Percentiles rank a stretch among this genome's conserved stretches.
phyloP scores from a whole-genome alignment of 2,329 filamentous ascomycete genomes.

The Aureobasidium mangrovei region DNA sequence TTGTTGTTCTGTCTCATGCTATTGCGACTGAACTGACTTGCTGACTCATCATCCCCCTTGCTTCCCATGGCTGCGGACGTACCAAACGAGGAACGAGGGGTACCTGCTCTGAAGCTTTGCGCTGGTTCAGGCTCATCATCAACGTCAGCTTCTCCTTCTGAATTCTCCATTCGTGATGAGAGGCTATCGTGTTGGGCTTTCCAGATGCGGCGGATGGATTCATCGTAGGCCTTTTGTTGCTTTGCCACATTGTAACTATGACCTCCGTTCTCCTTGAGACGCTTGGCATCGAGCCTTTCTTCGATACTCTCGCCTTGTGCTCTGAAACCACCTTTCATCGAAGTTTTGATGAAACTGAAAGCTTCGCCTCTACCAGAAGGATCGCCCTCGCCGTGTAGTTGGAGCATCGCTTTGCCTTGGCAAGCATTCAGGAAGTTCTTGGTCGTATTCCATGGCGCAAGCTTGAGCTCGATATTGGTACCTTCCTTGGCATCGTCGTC shows the following conservation, averaged over 20 bases:
- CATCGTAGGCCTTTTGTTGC: constrained; percentile 85
- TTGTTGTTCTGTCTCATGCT: constrained; percentile 52
- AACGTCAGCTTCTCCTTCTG: constrained; percentile 62
- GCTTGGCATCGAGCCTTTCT: constrained; percentile 75
- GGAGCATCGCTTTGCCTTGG: constrained; percentile 92
- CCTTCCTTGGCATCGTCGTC: constrained; percentile 56
- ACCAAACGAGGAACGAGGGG: constrained; percentile 57
- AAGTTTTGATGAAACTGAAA: constrained; percentile 95
- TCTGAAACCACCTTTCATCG: constrained; percentile 97
- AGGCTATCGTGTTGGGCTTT: constrained; percentile 74
- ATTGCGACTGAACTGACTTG: constrained; percentile 41
- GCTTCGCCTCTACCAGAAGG: constrained; percentile 87
- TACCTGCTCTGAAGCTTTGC: constrained; percentile 39
- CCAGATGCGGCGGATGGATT: constrained; percentile 89
- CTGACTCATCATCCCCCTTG: constrained; percentile 68
- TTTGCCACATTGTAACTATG: constrained; percentile 97
- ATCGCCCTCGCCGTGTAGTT: constrained; percentile 87
- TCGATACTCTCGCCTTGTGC: constrained; percentile 81
- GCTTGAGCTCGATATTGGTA: constrained; percentile 73
- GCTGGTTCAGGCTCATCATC: constrained; percentile 39
- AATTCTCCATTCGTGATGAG: constrained; percentile 63
- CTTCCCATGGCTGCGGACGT: constrained; percentile 38
- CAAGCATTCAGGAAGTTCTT: constrained; percentile 95
- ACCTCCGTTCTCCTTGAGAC: constrained; percentile 60
- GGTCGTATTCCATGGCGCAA: constrained; percentile 93